Base-by-base conservation (phyloP, 345 rosid genomes). In the Pelargonium nanum region DNA sequence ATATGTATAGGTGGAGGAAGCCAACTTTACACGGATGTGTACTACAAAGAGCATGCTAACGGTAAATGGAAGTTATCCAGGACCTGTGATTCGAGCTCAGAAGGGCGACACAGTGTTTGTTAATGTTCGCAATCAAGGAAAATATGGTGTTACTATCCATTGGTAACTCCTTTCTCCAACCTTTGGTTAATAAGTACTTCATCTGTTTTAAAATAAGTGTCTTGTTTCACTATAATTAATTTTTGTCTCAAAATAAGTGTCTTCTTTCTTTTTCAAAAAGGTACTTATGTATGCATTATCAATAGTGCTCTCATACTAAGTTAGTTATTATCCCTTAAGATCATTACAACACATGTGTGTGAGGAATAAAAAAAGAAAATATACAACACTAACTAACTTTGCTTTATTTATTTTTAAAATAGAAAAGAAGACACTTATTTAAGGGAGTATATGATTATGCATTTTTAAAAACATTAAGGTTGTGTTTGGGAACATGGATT, bases 51-150 rank as follows among this genome's bases (percentile, higher is more conserved):
- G 59, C 24, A 77, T 73, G 65, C 54, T 73, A 12, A 74, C 74
- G 6, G 73, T 73, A 0, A 77, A 77, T 58, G 81, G 65, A 6
- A 53, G 59, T 13, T 73, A 67, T 19, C 81, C 81, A 0, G 81
- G 81, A 10, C 75, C 75, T 4, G 48, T 17, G 23, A 50, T 71
- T 8, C 67, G 15, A 21, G 75, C 58, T 26, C 63, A 53, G 12
- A 65, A 25, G 24, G 75, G 70, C 0, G 75, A 71, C 56, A 66
- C 63, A 0, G 67, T 63, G 12, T 56, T 55, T 17, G 67, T 71
- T 24, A 66, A 21, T 9, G 75, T 71, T 13, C 56, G 62, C 34
- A 71, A 71, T 20, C 9, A 57, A 0, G 75, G 75, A 19, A 57
- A 44, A 24, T 71, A 71, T 23, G 70, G 70, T 24, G 63, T 71